Evolutionary conservation across 2,329 filamentous ascomycete genomes (phyloP), one percentile per base, ranked within the genome.

Genomic region (Pestalotiopsis sp.): DNA sequence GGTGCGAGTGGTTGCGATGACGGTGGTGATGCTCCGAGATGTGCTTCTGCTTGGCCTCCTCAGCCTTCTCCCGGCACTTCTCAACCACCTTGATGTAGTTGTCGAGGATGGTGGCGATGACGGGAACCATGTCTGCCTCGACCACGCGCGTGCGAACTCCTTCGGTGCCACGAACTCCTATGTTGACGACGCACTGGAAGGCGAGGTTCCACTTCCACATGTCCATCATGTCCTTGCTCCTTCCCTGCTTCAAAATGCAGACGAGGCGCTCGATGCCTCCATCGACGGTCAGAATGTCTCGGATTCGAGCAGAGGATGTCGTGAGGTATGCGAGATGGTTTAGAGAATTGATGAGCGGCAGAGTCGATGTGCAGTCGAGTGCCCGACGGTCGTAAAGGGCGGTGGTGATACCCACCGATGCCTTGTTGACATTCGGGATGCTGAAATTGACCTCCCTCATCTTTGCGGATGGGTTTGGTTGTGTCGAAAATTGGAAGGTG

Each of bases 171-270:
- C 96, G 90, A 69, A 99, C 95, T 68, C 96, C 96, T 78, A 99
- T 98, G 81, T 99, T 99, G 79, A 99, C 96, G 72, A 98, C 95
- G 80, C 96, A 99, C 82, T 98, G 96, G 81, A 99, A 99, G 66
- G 96, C 96, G 71, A 99, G 87, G 78, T 98, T 99, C 96, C 96
- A 99, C 83, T 98, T 98, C 96, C 96, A 99, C 93, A 97, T 97
- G 80, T 98, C 95, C 95, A 98, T 98, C 91, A 98, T 92, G 80
- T 99, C 95, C 82, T 95, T 97, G 83, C 93, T 98, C 78, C 96
- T 89, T 71, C 96, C 96, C 82, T 97, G 94, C 82, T 99, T 99
- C 80, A 99, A 89, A 78, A 99, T 98, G 87, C 94, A 98, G 79
- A 99, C 93, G 74, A 99, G 86, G 72, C 95, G 87, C 84, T 99